Evolutionary conservation across 2,329 filamentous ascomycete genomes (phyloP), one percentile per base, ranked within the genome.

Genomic region (Phyllosticta capitalensis): DNA sequence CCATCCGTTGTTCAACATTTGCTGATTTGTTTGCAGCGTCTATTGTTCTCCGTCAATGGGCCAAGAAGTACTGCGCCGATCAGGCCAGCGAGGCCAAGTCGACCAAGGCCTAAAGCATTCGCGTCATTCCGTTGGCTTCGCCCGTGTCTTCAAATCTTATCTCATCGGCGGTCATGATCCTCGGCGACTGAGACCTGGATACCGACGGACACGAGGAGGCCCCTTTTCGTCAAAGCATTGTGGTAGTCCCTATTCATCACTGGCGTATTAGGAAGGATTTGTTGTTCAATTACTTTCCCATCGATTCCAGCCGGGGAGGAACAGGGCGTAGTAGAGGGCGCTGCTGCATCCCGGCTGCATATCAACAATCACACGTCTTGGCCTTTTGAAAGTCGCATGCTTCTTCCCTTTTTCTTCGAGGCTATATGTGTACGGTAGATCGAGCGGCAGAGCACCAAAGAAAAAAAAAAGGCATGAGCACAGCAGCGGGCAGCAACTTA

Each of bases 21-120:
- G 54, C 64, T 73, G 64, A 67, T 65, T 49, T 62, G 51, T 52
- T 59, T 60, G 12, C 61, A 96, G 92, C 91, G 67, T 96, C 92
- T 24, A 91, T 97, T 67, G 81, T 95, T 63, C 89, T 92, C 38
- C 89, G 92, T 67, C 85, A 89, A 69, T 99, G 94, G 94, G 90
- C 91, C 61, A 96, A 95, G 81, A 88, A 87, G 73, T 88, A 73
- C 60, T 69, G 71, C 24, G 61, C 63, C 38, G 63, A 68, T 51
- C 72, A 52, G 33, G 9, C 38, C 52, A 49, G 51, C 30, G 70
- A 59, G 33, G 38, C 56, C 19, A 59, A 59, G 52, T 45, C 52
- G 28, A 54, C 33, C 26, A 58, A 58, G 55, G 24, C 50, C 9
- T 14, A 24, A 17, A 55, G n/a, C 17, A 17, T 45, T 45, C 17